Evolutionary conservation across 176 grass and related monocot species (phyloP).

Genomic region (Chrysopogon serrulatus): DNA sequence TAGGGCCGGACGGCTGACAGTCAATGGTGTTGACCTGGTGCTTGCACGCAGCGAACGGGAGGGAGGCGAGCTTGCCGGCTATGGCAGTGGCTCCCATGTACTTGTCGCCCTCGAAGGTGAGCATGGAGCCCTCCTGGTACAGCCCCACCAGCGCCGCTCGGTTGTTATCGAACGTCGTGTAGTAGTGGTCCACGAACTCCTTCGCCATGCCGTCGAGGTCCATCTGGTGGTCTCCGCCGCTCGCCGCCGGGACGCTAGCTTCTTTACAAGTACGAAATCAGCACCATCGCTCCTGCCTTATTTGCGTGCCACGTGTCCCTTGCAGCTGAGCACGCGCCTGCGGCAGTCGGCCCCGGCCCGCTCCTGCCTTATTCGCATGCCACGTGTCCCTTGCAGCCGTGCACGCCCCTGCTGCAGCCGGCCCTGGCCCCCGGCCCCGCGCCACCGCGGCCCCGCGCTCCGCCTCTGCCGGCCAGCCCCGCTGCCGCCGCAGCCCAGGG

Average conservation of each 20-base stretch:
- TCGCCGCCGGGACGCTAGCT: constrained; percentile 6
- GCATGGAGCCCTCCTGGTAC: constrained; percentile 71
- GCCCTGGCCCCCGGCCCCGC: too few species aligned
- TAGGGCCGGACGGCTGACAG: constrained; percentile 60
- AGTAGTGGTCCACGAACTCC: constrained; percentile 71
- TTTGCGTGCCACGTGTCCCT: too few species aligned
- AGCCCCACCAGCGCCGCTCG: constrained; percentile 36
- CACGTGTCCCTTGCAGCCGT: too few species aligned
- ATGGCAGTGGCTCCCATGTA: constrained; percentile 41
- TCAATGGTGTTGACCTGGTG: constrained; percentile 55
- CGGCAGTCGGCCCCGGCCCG: too few species aligned
- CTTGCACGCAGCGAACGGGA: constrained; percentile 46
- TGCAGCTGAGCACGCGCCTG: too few species aligned
- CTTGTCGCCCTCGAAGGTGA: constrained; percentile 62
- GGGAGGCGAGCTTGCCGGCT: constrained; percentile 51
- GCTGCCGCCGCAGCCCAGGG: too few species aligned
- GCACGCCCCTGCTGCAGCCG: too few species aligned
- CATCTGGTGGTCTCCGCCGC: constrained; percentile 28
- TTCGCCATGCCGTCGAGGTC: constrained; percentile 57
- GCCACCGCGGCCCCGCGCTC: too few species aligned
- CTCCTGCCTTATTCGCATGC: too few species aligned
- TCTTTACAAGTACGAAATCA: too few species aligned
- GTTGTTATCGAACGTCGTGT: constrained; percentile 64
- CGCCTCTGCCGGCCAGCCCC: too few species aligned
- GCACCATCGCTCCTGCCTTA: too few species aligned